Evolutionary conservation across 768 basidiomycete species (phyloP).

Genomic region (Kwoniella botswanensis): DNA sequence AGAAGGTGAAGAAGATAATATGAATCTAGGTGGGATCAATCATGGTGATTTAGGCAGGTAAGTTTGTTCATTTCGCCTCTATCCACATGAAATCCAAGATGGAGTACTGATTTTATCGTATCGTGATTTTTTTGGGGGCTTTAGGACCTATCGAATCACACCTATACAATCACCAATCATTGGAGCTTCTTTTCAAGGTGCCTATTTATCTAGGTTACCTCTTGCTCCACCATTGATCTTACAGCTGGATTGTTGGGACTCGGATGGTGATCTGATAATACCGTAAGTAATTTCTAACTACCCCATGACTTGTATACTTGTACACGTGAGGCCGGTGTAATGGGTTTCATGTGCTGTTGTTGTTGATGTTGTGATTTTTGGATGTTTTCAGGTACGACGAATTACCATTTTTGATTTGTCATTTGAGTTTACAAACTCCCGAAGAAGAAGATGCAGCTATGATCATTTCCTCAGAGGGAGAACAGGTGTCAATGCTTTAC

Average conservation of each 20-base stretch:
- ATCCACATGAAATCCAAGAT: not conserved
- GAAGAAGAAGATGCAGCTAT: slow-evolving; percentile 63
- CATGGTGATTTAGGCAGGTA: slow-evolving; percentile 43
- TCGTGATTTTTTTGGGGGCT: not conserved
- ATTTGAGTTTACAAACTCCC: slow-evolving; percentile 74
- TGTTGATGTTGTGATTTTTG: not conserved
- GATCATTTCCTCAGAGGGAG: slow-evolving; percentile 52
- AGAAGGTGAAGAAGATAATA: slow-evolving; percentile 23
- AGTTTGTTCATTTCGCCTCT: slow-evolving; percentile 14
- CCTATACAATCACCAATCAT: slow-evolving; percentile 82
- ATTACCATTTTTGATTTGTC: slow-evolving; percentile 83
- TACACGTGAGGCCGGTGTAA: too few species aligned
- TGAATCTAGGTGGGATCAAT: slow-evolving; percentile 48
- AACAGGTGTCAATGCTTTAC: slow-evolving; percentile 68
- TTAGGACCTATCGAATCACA: slow-evolving; percentile 72
- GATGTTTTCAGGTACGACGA: slow-evolving; percentile 70
- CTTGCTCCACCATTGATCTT: slow-evolving; percentile 83
- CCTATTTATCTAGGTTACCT: slow-evolving; percentile 76
- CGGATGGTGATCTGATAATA: slow-evolving; percentile 70
- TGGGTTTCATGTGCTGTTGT: not conserved
- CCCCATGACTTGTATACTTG: too few species aligned
- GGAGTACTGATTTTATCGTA: not conserved
- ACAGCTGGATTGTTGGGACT: slow-evolving; percentile 75
- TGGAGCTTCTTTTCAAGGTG: slow-evolving; percentile 79
- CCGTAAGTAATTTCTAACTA: slow-evolving; percentile 68